A percentile compares a stretch with the other conserved stretches of the same genome.
phyloP scores from a whole-genome alignment of 1,284 basidiomycete species.

The Cutaneotrichosporon cyanovorans region DNA sequence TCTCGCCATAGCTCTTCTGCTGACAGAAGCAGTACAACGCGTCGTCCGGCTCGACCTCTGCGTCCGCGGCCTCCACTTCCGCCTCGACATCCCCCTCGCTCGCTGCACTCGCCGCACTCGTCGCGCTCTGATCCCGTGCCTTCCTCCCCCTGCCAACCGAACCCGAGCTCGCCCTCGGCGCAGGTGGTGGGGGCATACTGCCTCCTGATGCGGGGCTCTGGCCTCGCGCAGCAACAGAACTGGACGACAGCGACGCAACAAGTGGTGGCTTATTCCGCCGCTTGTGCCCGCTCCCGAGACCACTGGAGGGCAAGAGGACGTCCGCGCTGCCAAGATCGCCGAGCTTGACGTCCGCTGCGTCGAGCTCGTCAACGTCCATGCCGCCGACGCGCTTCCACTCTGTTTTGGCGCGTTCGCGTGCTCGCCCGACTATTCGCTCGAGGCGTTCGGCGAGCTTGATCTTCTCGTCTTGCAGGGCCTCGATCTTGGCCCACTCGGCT shows the following conservation, averaged over 20 bases:
- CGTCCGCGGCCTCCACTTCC: conserved; percentile 17
- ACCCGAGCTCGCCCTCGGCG: conserved; percentile 4
- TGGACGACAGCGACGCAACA: conserved; percentile 6
- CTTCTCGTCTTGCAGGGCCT: conserved; percentile 43
- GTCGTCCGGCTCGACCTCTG: conserved; percentile 37
- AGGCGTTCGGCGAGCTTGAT: conserved; percentile 39
- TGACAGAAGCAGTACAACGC: conserved; percentile 86
- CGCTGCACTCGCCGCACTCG: too few relatives aligned
- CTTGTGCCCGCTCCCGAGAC: conserved; percentile 29
- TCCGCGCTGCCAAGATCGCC: conserved; percentile 34
- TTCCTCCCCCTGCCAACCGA: conserved; percentile 2
- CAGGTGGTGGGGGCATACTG: conserved; percentile 7
- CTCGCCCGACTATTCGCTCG: conserved; percentile 37
- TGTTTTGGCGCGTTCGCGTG: conserved; percentile 34
- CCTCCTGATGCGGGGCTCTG: neutral
- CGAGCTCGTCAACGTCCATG: conserved; percentile 34
- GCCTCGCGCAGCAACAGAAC: conserved; percentile 2
- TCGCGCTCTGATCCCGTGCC: neutral
- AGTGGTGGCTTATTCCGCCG: conserved; percentile 10
- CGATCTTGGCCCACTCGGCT: conserved; percentile 41
- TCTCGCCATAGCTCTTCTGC: conserved; percentile 79
- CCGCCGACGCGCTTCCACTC: conserved; percentile 43
- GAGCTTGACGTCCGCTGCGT: conserved; percentile 4
- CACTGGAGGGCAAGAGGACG: conserved; percentile 31
- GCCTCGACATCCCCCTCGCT: conserved; percentile 5